Evolutionary conservation across 495 filamentous ascomycete species (phyloP).

Genomic region (Penicillium parvum): DNA sequence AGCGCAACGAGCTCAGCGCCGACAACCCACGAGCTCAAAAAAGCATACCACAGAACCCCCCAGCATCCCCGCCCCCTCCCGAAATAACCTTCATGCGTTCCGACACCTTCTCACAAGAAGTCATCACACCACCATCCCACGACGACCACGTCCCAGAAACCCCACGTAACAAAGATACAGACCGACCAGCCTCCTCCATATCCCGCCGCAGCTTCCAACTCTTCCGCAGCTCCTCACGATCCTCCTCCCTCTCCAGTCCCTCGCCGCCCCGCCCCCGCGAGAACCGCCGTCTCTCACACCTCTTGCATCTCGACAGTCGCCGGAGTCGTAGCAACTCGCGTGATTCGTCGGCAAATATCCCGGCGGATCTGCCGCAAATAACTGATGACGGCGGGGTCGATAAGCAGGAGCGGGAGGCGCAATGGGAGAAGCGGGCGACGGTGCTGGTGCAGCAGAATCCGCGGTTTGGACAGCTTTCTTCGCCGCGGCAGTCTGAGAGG

Average conservation of each 20-base stretch:
- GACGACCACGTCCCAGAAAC: slow-evolving; percentile 28
- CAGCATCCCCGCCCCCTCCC: slow-evolving; percentile 42
- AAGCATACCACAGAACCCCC: not conserved
- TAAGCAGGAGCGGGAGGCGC: slow-evolving; percentile 49
- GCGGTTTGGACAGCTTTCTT: slow-evolving; percentile 25
- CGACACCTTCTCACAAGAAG: slow-evolving; percentile 75
- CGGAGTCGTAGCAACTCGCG: slow-evolving; percentile 51
- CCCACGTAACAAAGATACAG: slow-evolving; percentile 1
- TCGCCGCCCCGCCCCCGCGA: slow-evolving; percentile 28
- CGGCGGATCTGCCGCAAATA: slow-evolving; percentile 73
- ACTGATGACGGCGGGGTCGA: slow-evolving; percentile 43
- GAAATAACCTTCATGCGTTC: slow-evolving; percentile 81
- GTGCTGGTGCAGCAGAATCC: slow-evolving; percentile 69
- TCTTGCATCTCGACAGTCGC: slow-evolving; percentile 59
- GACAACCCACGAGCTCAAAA: slow-evolving; percentile 9
- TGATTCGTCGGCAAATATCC: slow-evolving; percentile 64
- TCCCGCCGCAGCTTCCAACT: slow-evolving; percentile 46
- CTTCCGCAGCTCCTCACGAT: slow-evolving; percentile 45
- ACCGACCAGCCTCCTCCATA: slow-evolving; percentile 16
- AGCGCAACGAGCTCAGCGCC: slow-evolving; percentile 58
- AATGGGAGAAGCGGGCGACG: slow-evolving; percentile 89
- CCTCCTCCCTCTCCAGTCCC: slow-evolving; percentile 30
- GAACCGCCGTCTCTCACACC: slow-evolving; percentile 58
- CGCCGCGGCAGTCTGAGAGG: slow-evolving; percentile 11
- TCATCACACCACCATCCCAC: slow-evolving; percentile 61